These are phyloP conservation scores for Yamadazyma pseudoaaseri DNA, from an alignment of 1,139 yeast genomes.

Conservation along the genomic window DNA sequence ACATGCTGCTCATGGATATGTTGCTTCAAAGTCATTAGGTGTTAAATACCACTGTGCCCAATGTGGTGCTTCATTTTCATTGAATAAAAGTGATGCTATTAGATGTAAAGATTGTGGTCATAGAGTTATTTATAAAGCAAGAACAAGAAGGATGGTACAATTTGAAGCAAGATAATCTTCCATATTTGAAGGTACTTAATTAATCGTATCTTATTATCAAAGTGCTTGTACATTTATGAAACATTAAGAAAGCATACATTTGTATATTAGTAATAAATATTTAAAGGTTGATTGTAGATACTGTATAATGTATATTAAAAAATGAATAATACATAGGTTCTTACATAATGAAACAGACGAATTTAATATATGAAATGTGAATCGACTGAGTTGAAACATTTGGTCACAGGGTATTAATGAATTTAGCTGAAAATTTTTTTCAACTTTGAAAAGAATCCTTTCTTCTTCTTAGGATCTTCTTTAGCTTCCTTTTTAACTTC, in stretches of 20 bases:
- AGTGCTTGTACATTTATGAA: no score
- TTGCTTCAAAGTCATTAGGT: slow-evolving; percentile 73
- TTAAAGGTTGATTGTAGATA: background rate
- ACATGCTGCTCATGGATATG: slow-evolving; percentile 55
- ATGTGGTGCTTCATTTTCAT: slow-evolving; percentile 86
- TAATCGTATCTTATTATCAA: no score
- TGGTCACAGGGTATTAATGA: no score
- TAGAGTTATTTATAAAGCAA: slow-evolving; percentile 93
- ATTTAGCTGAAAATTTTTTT: slow-evolving; percentile 40
- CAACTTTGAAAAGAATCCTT: slow-evolving; percentile 44
- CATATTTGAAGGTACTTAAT: no score
- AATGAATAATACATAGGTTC: background rate
- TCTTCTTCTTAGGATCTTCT: slow-evolving; percentile 43
- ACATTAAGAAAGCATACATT: no score
- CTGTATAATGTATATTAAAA: background rate
- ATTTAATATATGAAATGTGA: no score
- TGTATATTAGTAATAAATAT: no score
- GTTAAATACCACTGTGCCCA: slow-evolving; percentile 95
- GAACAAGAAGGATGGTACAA: slow-evolving; percentile 92
- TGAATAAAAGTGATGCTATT: slow-evolving; percentile 92
- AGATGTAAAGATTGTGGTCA: slow-evolving; percentile 99
- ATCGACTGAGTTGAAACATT: background rate
- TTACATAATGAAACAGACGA: no score
- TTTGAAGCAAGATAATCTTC: slow-evolving; percentile 50
- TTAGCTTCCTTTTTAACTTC: slow-evolving; percentile 25